Percentiles rank a stretch among this genome's conserved stretches.
phyloP scores from a whole-genome alignment of 345 rosid species.

The Atalantia buxifolia region DNA sequence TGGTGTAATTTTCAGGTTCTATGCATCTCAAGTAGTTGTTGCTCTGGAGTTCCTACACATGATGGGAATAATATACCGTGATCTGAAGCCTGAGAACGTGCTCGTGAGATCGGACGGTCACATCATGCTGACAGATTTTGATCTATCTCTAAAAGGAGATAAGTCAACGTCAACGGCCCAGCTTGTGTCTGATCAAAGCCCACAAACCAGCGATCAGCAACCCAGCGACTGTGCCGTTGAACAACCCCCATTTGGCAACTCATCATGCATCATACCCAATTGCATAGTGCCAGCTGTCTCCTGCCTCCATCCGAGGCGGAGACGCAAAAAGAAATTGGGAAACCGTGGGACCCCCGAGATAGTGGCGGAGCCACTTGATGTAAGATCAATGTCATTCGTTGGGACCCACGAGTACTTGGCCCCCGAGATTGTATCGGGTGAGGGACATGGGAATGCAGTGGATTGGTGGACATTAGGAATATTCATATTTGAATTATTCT shows the following conservation, averaged over 20 bases:
- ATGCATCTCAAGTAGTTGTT: slow-evolving; percentile 53
- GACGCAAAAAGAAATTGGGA: slow-evolving; percentile 25
- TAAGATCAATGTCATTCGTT: slow-evolving; percentile 60
- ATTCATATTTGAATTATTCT: slow-evolving; percentile 54
- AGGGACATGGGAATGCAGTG: slow-evolving; percentile 67
- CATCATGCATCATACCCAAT: slow-evolving; percentile 55
- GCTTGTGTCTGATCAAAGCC: slow-evolving; percentile 29
- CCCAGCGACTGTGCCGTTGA: neutral
- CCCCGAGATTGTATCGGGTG: slow-evolving; percentile 61
- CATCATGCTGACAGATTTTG: slow-evolving; percentile 68
- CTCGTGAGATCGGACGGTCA: slow-evolving; percentile 62
- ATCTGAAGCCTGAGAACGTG: slow-evolving; percentile 65
- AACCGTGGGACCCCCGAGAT: slow-evolving; percentile 36
- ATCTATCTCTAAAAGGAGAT: slow-evolving; percentile 56
- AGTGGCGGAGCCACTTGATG: slow-evolving; percentile 56
- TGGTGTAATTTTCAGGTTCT: slow-evolving; percentile 34
- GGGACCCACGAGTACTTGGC: slow-evolving; percentile 72
- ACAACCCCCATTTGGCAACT: slow-evolving; percentile 19
- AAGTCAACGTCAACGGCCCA: slow-evolving; percentile 36
- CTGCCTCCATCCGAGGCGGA: slow-evolving; percentile 39
- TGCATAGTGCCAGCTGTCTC: slow-evolving; percentile 56
- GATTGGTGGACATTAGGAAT: slow-evolving; percentile 77
- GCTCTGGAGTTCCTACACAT: slow-evolving; percentile 62
- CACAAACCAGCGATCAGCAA: neutral
- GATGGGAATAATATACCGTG: slow-evolving; percentile 66